A percentile compares a stretch with the other conserved stretches of the same genome.
These are phyloP conservation scores for Stagonosporopsis rhizophila DNA, from an alignment of 2,329 filamentous ascomycete species.

Conservation along the genomic window DNA sequence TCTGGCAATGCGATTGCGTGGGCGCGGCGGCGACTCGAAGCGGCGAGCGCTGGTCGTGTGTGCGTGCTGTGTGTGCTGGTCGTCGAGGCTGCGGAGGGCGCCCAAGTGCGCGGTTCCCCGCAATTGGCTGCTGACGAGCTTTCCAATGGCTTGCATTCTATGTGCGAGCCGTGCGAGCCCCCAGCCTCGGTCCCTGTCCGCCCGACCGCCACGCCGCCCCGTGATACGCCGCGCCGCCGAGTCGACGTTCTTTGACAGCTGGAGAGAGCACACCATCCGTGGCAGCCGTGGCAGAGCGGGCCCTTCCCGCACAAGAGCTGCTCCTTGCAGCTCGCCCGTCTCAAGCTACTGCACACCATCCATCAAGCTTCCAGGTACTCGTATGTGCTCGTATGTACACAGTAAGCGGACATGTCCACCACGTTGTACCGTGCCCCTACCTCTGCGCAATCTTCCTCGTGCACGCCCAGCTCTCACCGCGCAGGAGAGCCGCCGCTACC, in stretches of 20 bases:
- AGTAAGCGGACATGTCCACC: neutral
- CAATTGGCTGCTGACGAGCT: conserved; percentile 32
- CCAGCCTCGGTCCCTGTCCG: conserved; percentile 12
- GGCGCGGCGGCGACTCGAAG: conserved; percentile 13
- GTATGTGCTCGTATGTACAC: neutral
- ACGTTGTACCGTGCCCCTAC: neutral
- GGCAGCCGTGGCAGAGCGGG: neutral
- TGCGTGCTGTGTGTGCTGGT: conserved; percentile 14
- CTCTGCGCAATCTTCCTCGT: conserved; percentile 6
- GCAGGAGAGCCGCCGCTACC: conserved; percentile 25
- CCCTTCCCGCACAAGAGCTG: neutral
- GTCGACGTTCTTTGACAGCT: conserved; percentile 8
- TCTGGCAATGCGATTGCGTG: conserved; percentile 5
- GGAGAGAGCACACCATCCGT: neutral
- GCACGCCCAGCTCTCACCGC: conserved; percentile 5
- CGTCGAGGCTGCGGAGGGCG: conserved; percentile 22
- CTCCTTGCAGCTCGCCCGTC: conserved; percentile 3
- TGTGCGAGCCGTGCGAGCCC: neutral
- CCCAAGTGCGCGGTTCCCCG: conserved; percentile 37
- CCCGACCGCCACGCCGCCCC: neutral
- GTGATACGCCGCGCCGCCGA: neutral
- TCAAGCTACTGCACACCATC: conserved; percentile 10
- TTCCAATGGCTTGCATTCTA: neutral
- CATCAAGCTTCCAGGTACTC: conserved; percentile 3
- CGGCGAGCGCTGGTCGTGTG: conserved; percentile 25